Evolutionary conservation across 495 filamentous ascomycete genomes (phyloP).

Genomic region (Symbiotaphrina buchneri): DNA sequence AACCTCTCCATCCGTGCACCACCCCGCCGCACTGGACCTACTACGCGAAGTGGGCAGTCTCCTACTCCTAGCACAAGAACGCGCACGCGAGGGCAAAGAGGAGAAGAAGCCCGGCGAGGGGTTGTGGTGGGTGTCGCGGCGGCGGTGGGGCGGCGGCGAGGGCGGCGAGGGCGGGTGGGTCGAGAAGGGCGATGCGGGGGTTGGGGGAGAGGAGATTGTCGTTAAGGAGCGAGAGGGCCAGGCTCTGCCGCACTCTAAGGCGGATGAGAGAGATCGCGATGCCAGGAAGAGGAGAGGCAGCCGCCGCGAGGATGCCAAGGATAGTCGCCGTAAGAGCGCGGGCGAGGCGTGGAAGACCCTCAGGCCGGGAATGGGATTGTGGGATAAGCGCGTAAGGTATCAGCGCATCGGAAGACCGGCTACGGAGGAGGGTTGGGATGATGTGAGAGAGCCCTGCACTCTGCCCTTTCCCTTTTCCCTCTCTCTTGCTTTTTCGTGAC

Average conservation of each 20-base stretch:
- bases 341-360: slow-evolving; percentile 1
- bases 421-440: slow-evolving; percentile 22
- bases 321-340: not conserved
- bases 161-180: slow-evolving; percentile 16
- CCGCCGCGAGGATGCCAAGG: not conserved
- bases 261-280: not conserved
- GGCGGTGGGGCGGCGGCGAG: slow-evolving; percentile 46
- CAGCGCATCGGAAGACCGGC: slow-evolving; percentile 46
- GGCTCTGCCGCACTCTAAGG: not conserved
- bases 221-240: not conserved
- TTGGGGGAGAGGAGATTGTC: not conserved
- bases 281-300: not conserved
- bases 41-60: slow-evolving; percentile 52
- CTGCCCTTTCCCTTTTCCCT: not conserved
- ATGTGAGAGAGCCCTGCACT: slow-evolving; percentile 18
- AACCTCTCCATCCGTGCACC: slow-evolving; percentile 25
- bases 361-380: slow-evolving; percentile 13
- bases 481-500: not conserved
- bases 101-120: slow-evolving; percentile 50
- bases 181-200: slow-evolving; percentile 4
- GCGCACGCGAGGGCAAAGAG: slow-evolving; percentile 40
- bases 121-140: slow-evolving; percentile 57
- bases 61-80: slow-evolving; percentile 62
- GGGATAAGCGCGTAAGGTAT: slow-evolving; percentile 63
- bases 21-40: slow-evolving; percentile 36